phyloP scores from a whole-genome alignment of 805 yeast species.

The Kuraishia hungarica region DNA sequence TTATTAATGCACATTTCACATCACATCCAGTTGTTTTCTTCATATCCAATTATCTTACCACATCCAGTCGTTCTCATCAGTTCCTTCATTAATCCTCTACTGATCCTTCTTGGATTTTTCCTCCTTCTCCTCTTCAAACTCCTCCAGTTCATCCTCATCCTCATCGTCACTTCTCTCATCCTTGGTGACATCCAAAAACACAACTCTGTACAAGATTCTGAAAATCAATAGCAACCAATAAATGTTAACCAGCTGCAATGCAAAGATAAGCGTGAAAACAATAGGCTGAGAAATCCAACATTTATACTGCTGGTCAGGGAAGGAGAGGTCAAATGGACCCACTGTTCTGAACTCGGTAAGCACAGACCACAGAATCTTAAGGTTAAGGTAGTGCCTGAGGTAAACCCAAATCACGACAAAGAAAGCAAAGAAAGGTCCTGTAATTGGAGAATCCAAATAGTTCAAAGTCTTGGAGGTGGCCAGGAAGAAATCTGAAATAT shows the following conservation, averaged over 20 bases:
- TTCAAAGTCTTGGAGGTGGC: slow-evolving; percentile 80
- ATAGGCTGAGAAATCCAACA: slow-evolving; percentile 94
- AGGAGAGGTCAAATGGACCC: slow-evolving; percentile 75
- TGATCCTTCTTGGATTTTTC: background rate
- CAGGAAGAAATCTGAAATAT: slow-evolving; percentile 83
- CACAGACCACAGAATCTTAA: slow-evolving; percentile 75
- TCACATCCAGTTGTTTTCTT: too few species aligned
- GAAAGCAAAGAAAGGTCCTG: slow-evolving; percentile 56
- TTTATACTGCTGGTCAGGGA: slow-evolving; percentile 89
- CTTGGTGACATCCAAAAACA: slow-evolving; percentile 48
- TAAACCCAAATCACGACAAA: slow-evolving; percentile 79
- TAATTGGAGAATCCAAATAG: slow-evolving; percentile 62
- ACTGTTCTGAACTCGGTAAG: slow-evolving; percentile 80
- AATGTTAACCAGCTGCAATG: slow-evolving; percentile 75
- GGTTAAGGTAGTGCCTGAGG: slow-evolving; percentile 78
- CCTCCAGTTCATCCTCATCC: slow-evolving; percentile 38
- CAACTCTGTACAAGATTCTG: slow-evolving; percentile 64
- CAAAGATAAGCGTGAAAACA: slow-evolving; percentile 67
- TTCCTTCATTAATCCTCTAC: background rate
- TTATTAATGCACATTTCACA: background rate
- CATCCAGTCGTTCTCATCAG: too few species aligned
- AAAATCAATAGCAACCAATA: slow-evolving; percentile 84
- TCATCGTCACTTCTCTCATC: slow-evolving; percentile 91
- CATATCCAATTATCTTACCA: too few species aligned
- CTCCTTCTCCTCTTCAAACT: slow-evolving; percentile 11